These are phyloP conservation scores for Puya raimondii DNA, from an alignment of 176 grass and related monocot genomes.

Conservation along the genomic window DNA sequence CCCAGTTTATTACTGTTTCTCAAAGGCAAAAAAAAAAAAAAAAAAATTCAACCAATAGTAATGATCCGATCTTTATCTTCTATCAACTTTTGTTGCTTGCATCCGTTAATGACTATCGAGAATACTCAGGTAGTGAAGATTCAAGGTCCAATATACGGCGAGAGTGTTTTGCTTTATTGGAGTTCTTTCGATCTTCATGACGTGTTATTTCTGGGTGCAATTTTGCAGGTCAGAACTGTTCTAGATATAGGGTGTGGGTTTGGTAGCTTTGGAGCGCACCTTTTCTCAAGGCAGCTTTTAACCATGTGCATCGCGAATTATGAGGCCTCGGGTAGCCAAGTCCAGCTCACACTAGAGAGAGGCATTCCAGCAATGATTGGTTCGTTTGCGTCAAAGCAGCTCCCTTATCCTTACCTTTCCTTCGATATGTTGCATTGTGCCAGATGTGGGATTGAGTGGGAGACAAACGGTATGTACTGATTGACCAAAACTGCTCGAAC, in stretches of 20 bases:
- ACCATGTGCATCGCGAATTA: constrained; percentile 98
- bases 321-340: constrained; percentile 90
- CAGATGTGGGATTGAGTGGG: constrained; percentile 83
- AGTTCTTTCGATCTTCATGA: neutral
- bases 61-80: too few relatives aligned
- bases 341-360: constrained; percentile 97
- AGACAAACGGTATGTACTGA: constrained; percentile 62
- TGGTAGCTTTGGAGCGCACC: constrained; percentile 85
- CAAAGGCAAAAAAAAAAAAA: too few relatives aligned
- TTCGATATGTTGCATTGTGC: constrained; percentile 98
- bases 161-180: too few relatives aligned
- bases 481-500: neutral
- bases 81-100: too few relatives aligned
- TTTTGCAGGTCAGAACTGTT: constrained; percentile 82
- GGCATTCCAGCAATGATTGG: constrained; percentile 92
- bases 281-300: constrained; percentile 70
- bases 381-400: constrained; percentile 74
- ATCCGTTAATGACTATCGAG: too few relatives aligned
- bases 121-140: too few relatives aligned
- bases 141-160: too few relatives aligned
- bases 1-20: too few relatives aligned
- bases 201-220: neutral
- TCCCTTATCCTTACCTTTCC: constrained; percentile 88
- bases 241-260: constrained; percentile 99
- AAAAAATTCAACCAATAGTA: too few relatives aligned